These are phyloP conservation scores for Dioscorea cayenensis DNA, from an alignment of 116 monocot genomes.

Conservation along the genomic window DNA sequence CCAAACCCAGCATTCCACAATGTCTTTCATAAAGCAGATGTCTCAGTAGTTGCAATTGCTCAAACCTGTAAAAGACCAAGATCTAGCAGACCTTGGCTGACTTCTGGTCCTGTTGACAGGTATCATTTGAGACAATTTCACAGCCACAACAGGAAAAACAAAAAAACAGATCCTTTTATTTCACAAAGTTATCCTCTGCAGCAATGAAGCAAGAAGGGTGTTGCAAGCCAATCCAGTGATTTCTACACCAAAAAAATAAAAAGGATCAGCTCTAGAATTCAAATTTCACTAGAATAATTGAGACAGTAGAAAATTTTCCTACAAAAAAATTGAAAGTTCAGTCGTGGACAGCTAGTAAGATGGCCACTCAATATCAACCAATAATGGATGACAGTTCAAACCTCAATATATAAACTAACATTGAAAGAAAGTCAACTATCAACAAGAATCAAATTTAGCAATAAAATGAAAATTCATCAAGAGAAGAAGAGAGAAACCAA, in stretches of 20 bases:
- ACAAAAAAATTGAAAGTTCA: no score
- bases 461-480: no score
- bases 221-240: not conserved
- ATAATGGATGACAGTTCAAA: no score
- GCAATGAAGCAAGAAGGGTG: not conserved
- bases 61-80: conserved; percentile 30
- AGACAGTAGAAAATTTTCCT: no score
- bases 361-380: no score
- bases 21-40: not conserved
- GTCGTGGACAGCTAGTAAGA: no score
- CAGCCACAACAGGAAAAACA: not conserved
- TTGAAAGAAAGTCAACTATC: no score
- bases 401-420: no score
- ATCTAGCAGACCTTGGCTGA: conserved; percentile 39
- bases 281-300: not conserved
- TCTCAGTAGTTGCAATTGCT: not conserved
- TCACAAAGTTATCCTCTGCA: no score
- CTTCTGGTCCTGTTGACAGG: conserved; percentile 39
- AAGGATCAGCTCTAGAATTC: not conserved
- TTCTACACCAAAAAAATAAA: not conserved
- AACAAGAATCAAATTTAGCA: no score
- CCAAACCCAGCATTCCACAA: no score
- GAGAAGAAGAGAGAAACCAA: no score
- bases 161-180: not conserved
- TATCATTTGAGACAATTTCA: conserved; percentile 25